These are phyloP conservation scores for Sphaerulina vaccinii DNA, from an alignment of 2,329 filamentous ascomycete species.

Conservation along the genomic window DNA sequence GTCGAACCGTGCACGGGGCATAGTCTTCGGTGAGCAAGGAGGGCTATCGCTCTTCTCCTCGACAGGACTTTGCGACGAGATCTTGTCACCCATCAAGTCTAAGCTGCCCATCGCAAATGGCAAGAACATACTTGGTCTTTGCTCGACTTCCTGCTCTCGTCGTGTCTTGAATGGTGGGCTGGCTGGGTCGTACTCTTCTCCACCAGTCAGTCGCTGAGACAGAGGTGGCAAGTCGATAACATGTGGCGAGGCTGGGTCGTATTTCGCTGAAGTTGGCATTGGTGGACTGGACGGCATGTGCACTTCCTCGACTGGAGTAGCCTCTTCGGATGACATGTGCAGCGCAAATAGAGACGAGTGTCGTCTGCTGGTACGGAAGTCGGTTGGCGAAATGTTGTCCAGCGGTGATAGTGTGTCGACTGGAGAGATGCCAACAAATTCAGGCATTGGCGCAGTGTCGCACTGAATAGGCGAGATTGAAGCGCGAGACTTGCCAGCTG, in stretches of 20 bases:
- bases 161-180: constrained; percentile 26
- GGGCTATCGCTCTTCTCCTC: constrained; percentile 31
- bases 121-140: constrained; percentile 24
- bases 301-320: constrained; percentile 5
- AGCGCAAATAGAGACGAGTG: constrained; percentile 25
- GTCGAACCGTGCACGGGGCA: constrained; percentile 15
- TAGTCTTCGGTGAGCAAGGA: constrained; percentile 42
- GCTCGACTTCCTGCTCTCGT: constrained; percentile 10
- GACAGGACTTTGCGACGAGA: constrained; percentile 22
- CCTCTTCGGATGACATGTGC: constrained; percentile 16
- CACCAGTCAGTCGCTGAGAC: neutral
- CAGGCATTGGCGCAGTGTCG: constrained; percentile 26
- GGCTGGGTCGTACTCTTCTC: constrained; percentile 34
- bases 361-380: constrained; percentile 2
- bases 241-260: constrained; percentile 32
- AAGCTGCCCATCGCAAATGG: constrained; percentile 21
- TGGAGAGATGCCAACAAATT: constrained; percentile 24
- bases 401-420: constrained; percentile 17
- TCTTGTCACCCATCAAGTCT: constrained; percentile 12
- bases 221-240: constrained; percentile 21
- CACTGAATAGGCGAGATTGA: constrained; percentile 16
- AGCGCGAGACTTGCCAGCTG: constrained; percentile 24
- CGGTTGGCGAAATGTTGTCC: constrained; percentile 13
- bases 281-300: constrained; percentile 33
- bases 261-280: constrained; percentile 24